Percentiles rank a stretch among this genome's conserved stretches.
These are phyloP conservation scores for Croton laevigatus DNA, from an alignment of 441 rosid species.

Conservation along the genomic window DNA sequence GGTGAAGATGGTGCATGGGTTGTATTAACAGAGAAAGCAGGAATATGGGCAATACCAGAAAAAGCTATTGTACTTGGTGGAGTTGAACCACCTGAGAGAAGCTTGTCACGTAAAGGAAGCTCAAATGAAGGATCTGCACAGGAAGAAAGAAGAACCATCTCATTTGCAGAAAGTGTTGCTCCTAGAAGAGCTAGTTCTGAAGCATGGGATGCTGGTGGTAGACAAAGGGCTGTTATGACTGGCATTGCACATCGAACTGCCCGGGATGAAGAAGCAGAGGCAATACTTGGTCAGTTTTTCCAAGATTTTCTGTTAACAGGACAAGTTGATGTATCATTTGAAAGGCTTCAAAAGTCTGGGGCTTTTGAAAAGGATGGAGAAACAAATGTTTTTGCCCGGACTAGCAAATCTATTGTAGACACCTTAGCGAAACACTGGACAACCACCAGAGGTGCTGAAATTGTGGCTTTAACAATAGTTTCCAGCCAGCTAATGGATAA, in stretches of 20 bases:
- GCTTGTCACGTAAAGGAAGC: slow-evolving; percentile 90
- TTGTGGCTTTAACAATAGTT: slow-evolving; percentile 69
- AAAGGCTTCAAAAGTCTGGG: slow-evolving; percentile 67
- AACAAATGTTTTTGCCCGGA: slow-evolving; percentile 71
- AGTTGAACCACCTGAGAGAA: slow-evolving; percentile 92
- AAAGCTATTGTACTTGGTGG: slow-evolving; percentile 82
- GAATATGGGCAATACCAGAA: slow-evolving; percentile 98
- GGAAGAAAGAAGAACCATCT: slow-evolving; percentile 59
- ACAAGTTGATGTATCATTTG: slow-evolving; percentile 60
- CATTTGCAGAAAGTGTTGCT: slow-evolving; percentile 44
- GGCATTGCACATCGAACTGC: slow-evolving; percentile 63
- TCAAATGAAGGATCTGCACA: slow-evolving; percentile 67
- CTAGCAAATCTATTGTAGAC: slow-evolving; percentile 85
- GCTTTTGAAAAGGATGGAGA: slow-evolving; percentile 96
- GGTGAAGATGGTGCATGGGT: slow-evolving; percentile 91
- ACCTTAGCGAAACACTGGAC: slow-evolving; percentile 99
- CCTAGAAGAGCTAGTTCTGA: slow-evolving; percentile 66
- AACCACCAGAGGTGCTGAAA: slow-evolving; percentile 96
- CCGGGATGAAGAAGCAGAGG: slow-evolving; percentile 90
- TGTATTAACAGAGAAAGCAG: slow-evolving; percentile 89
- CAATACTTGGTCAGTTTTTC: slow-evolving; percentile 78
- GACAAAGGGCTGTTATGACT: slow-evolving; percentile 44
- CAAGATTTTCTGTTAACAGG: slow-evolving; percentile 71
- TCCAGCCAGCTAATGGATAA: slow-evolving; percentile 79
- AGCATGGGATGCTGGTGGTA: slow-evolving; percentile 60